Evolutionary conservation across 768 basidiomycete species (phyloP).

Genomic region (Crucibulum laeve): DNA sequence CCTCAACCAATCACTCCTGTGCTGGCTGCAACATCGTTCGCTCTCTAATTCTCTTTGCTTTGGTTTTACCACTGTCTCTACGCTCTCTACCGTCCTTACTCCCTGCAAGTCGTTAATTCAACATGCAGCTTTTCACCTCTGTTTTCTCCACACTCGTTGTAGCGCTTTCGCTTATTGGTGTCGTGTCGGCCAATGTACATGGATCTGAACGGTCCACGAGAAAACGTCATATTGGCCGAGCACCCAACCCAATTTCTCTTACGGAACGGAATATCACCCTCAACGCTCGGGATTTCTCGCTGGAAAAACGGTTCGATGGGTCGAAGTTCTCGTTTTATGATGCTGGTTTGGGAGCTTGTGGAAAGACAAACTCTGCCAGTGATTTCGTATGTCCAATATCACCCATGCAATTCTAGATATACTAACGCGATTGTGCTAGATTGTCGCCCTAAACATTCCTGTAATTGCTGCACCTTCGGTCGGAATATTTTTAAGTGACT

Average conservation of each 20-base stretch:
- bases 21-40: too few relatives aligned
- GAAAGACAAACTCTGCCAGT: conserved; percentile 20
- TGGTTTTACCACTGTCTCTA: background rate
- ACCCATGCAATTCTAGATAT: background rate
- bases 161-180: background rate
- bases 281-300: background rate
- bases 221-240: background rate
- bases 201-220: background rate
- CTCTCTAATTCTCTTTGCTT: background rate
- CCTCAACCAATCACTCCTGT: too few relatives aligned
- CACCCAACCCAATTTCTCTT: background rate
- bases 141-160: background rate
- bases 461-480: background rate
- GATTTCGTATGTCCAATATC: conserved; percentile 31
- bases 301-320: conserved; percentile 17
- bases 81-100: too few relatives aligned
- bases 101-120: background rate
- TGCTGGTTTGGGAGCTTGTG: conserved; percentile 39
- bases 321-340: conserved; percentile 21
- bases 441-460: conserved; percentile 1
- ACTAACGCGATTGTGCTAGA: background rate
- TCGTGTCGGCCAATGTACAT: background rate
- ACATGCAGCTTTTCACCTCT: background rate
- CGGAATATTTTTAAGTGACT: background rate
- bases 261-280: background rate